Evolutionary conservation across 805 yeast genomes (phyloP), one percentile per base, ranked within the genome.

Genomic region (Kregervanrija delftensis): DNA sequence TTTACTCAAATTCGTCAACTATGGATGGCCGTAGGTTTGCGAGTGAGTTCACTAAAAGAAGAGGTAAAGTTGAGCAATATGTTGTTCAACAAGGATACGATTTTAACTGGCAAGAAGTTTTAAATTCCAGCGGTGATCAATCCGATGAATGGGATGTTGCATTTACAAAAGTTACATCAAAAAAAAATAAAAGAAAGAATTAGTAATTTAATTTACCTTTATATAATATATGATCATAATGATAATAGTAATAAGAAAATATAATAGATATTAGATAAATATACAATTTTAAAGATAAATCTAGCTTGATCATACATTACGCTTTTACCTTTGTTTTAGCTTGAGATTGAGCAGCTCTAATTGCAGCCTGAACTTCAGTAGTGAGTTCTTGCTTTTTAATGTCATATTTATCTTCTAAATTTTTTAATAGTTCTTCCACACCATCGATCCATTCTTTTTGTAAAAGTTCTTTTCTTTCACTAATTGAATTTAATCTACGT

Each of bases 1-100:
- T 91, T 47, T 89, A 88, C 67, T 81, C 93, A 22, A 85, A 88
- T 48, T 84, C 95, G 35, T 76, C 90, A 3, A 83, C 90, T 1
- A 81, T 91, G 85, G 96, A 93, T 62, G 98, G 98, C 17, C 81
- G 96, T 60, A 74, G 96, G 52, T 91, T 90, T 69, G 96, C 99
- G 0, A 77, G 75, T 45, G 99, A 93, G 59, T 93, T 93, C 61
- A 71, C 83, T 59, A 84, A 82, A 65, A 80, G 85, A 59, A 82
- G 93, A 58, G 74, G 73, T 48, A 73, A 69, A 41, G 90, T 87
- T 45, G 97, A 89, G 55, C 74, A 59, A 35, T 63, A 64, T 40
- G 73, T 76, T 46, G 72, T 76, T 10, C 48, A 52, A 22, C 59
- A 66, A 28, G 68, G 64, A 31, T 66, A 68, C 44, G 70, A 64